A percentile compares a stretch with the other conserved stretches of the same genome.
phyloP scores from a whole-genome alignment of 2,329 filamentous ascomycete species.

The Scleromitrula shiraiana region DNA sequence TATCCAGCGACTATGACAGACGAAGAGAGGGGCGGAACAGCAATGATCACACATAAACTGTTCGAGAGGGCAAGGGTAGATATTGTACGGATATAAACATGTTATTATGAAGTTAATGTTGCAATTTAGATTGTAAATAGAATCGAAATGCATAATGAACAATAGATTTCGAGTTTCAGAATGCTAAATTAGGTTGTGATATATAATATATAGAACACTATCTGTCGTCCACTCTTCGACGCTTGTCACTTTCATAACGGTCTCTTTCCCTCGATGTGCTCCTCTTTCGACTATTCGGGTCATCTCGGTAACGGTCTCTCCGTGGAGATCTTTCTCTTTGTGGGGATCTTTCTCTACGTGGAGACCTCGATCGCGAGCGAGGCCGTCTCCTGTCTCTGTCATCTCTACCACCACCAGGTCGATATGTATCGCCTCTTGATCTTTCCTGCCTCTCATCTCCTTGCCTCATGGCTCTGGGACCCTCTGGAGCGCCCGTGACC shows the following conservation, averaged over 20 bases:
- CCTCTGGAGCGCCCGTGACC: conserved; percentile 25
- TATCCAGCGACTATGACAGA: conserved; percentile 54
- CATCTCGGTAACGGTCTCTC: conserved; percentile 31
- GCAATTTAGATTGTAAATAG: background rate
- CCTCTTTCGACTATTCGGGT: conserved; percentile 46
- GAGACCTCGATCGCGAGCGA: conserved; percentile 49
- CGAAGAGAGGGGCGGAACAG: conserved; percentile 46
- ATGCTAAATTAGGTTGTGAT: background rate
- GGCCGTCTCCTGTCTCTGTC: conserved; percentile 32
- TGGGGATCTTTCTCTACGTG: conserved; percentile 31
- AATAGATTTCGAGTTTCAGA: background rate
- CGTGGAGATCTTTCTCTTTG: conserved; percentile 24
- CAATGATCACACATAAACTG: conserved; percentile 63
- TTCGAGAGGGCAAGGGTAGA: conserved; percentile 82
- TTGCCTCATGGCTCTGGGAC: conserved; percentile 24
- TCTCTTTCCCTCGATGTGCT: conserved; percentile 48
- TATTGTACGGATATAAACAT: conserved; percentile 62
- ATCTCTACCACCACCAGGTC: conserved; percentile 24
- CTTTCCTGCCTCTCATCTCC: conserved; percentile 22
- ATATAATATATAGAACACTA: conserved; percentile 13
- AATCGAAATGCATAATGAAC: conserved; percentile 6
- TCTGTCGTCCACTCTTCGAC: conserved; percentile 44
- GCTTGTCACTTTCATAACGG: conserved; percentile 51
- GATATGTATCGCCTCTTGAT: conserved; percentile 26
- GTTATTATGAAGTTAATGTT: background rate